These are phyloP conservation scores for Orbilia ellipsospora DNA, from an alignment of 2,329 filamentous ascomycete genomes.

Conservation along the genomic window DNA sequence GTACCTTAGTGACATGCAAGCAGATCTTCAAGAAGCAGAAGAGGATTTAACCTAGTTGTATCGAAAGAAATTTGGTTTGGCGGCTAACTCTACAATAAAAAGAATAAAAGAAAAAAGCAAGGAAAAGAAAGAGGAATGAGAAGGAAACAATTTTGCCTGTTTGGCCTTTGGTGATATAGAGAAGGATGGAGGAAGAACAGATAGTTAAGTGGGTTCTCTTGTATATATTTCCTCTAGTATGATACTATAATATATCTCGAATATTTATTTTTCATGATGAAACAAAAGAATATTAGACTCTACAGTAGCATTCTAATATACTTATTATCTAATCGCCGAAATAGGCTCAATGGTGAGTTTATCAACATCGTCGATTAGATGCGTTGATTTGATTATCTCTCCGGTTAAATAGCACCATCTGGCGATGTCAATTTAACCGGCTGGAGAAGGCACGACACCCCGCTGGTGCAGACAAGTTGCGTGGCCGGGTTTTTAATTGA, in stretches of 20 bases:
- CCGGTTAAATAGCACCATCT: slow-evolving; percentile 9
- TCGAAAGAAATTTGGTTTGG: neutral
- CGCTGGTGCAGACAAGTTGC: too few species aligned
- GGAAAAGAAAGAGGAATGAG: too few species aligned
- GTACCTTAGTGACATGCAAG: slow-evolving; percentile 52
- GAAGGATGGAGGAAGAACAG: neutral
- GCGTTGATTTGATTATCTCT: neutral
- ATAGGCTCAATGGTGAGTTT: slow-evolving; percentile 31
- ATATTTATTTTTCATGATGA: too few species aligned
- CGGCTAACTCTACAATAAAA: too few species aligned
- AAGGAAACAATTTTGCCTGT: neutral
- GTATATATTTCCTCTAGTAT: slow-evolving; percentile 17
- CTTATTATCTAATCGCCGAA: slow-evolving; percentile 14
- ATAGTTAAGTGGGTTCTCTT: slow-evolving; percentile 8
- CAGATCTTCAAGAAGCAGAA: slow-evolving; percentile 50
- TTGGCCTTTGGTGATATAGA: slow-evolving; percentile 12
- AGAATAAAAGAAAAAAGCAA: too few species aligned
- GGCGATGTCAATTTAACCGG: slow-evolving; percentile 19
- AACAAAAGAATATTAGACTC: too few species aligned
- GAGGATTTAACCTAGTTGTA: slow-evolving; percentile 50
- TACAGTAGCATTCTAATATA: neutral
- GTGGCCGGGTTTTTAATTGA: too few species aligned
- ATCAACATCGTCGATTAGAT: neutral
- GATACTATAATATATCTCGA: slow-evolving; percentile 2
- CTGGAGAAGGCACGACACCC: slow-evolving; percentile 2